Evolutionary conservation across 2,329 filamentous ascomycete species (phyloP), one percentile per base, ranked within the genome.

Genomic region (Sporothrix brasiliensis): DNA sequence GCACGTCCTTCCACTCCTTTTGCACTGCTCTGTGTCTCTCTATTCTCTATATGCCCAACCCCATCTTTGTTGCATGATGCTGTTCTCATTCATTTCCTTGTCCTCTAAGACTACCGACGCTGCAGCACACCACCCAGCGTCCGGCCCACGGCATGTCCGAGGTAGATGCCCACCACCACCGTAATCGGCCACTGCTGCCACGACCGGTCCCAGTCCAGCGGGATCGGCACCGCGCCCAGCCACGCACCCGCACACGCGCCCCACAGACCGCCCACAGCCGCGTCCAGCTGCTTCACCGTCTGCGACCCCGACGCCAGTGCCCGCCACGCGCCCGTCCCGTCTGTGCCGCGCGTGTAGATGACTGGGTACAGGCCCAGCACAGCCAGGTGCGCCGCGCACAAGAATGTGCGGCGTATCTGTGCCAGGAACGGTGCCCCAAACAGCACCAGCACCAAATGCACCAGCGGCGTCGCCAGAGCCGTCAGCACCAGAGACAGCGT

Each of bases 181-280:
- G 95, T 99, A 63, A 98, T 90, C 0, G 95, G 95, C 92, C 94
- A 99, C 79, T 91, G 92, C 86, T 99, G 95, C 95, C 95, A 99
- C 75, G 97, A 93, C n/a, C 95, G 89, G 79, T 99, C 95, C 94
- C 94, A 98, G 79, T 99, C 95, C 74, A 99, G 83, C 1, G 95
- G 95, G 75, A 99, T 98, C 0, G 96, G 95, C 68, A 98, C 88
- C 9, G 95, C 95, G 3, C 95, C 95, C 54, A 97, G 82, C 95
- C 95, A 98, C 53, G 92, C 93, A 6, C 95, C 95, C 1, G 94
- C 76, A 34, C 91, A 82, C 0, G 89, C 89, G 5, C 95, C 95
- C n/a, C 94, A 79, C 11, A 92, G 85, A 1, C 88, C 92, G 2
- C 93, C 94, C 81, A 93, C 95, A 0, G 92, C 88, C 77, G 94